Evolutionary conservation across 495 filamentous ascomycete genomes (phyloP), one percentile per base, ranked within the genome.

Genomic region (Annulohypoxylon nitens): DNA sequence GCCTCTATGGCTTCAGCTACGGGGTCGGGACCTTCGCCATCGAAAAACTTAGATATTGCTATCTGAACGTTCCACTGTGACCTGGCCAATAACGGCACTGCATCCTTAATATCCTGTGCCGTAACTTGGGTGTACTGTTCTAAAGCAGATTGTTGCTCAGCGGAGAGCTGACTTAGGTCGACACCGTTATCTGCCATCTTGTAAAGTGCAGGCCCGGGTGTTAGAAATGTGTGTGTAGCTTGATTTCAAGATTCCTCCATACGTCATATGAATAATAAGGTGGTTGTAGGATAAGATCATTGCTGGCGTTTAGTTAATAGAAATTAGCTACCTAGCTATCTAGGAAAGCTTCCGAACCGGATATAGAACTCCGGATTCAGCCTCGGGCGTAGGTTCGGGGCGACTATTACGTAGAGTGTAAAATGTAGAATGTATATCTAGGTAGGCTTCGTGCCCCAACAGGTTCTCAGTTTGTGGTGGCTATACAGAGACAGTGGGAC

Each of bases 21-120:
- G 4, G 89, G 91, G 77, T 97, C 93, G 39, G 93, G 88, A 4
- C 91, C 89, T 81, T 98, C 97, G 58, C 97, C 96, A 78, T 98
- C 96, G 78, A 98, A 99, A 88, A 98, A 98, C 76, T 95, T 95
- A 57, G 96, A 88, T 58, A 99, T 93, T 36, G 96, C 96, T 70
- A 98, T 97, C 92, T 99, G 78, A 11, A 97, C 92, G 80, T 98
- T 98, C 97, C 97, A 99, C 82, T 98, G 90, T 37, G 93, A 97
- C 61, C 94, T 86, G 63, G 90, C 88, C 23, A 99, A 84, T 25
- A 98, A 75, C 10, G 93, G 90, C 53, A 98, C 87, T 6, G 96
- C 97, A 69, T 93, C 90, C 43, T 87, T 84, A 55, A 88, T 79
- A 39, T 93, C 90, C 79, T 97, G 94, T 69, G 93, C 89, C 6